Percentiles rank a stretch among this genome's conserved stretches.
phyloP scores from a whole-genome alignment of 2,329 filamentous ascomycete genomes.

The Fusarium pseudonygamai region DNA sequence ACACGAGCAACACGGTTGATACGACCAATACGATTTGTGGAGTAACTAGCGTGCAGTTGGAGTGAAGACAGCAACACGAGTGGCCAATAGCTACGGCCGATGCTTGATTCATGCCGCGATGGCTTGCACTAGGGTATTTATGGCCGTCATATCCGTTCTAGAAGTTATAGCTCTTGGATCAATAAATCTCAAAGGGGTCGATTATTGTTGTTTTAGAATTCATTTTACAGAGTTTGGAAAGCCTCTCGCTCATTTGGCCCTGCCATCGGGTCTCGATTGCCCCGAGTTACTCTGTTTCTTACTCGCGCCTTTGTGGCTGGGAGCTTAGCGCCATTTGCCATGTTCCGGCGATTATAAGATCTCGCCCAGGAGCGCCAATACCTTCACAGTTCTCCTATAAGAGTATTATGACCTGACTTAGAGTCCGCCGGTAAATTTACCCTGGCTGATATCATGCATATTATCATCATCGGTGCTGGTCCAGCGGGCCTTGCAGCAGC shows the following conservation, averaged over 20 bases:
- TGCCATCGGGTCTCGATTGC: rapidly evolving
- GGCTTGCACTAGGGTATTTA: background rate
- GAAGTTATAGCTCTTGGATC: too few relatives aligned
- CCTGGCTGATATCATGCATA: rapidly evolving
- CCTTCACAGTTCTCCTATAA: rapidly evolving
- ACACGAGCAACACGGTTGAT: background rate
- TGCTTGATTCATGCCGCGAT: background rate
- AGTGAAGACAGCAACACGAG: background rate
- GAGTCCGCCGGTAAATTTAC: rapidly evolving
- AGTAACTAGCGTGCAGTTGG: background rate
- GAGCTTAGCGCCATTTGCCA: too few relatives aligned
- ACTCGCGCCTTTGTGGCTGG: background rate
- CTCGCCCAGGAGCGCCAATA: rapidly evolving
- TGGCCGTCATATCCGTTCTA: background rate
- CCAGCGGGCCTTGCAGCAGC: background rate
- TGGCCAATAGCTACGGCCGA: background rate
- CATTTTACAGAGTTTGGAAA: rapidly evolving
- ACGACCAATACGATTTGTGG: background rate
- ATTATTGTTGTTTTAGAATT: rapidly evolving
- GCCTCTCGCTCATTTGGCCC: too few relatives aligned
- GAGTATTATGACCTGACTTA: rapidly evolving
- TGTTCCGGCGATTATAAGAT: background rate
- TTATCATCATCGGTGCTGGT: rapidly evolving
- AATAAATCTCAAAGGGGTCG: too few relatives aligned
- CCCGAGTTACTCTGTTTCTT: background rate